A percentile compares a stretch with the other conserved stretches of the same genome.
Evolutionary conservation across 1,139 yeast genomes (phyloP).

Genomic region (Debaryomyces nepalensis): DNA sequence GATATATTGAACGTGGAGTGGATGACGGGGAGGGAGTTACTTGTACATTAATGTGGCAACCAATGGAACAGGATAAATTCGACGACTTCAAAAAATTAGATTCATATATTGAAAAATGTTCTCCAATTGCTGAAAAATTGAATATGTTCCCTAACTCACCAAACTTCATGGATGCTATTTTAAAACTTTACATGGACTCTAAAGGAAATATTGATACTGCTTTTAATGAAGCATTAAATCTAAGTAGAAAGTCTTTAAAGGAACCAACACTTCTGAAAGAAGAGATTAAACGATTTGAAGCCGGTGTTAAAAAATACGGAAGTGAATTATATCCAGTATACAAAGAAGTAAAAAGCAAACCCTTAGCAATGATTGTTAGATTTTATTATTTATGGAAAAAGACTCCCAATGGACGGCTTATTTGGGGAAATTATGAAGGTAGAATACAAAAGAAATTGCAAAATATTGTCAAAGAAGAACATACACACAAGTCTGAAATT

Average conservation of each 20-base stretch:
- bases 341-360: slow-evolving; percentile 69
- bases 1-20: slow-evolving; percentile 85
- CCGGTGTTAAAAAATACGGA: slow-evolving; percentile 74
- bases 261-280: slow-evolving; percentile 76
- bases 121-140: slow-evolving; percentile 58
- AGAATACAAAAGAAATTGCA: slow-evolving; percentile 60
- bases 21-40: slow-evolving; percentile 62
- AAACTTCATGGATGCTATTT: slow-evolving; percentile 77
- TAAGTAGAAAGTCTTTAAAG: slow-evolving; percentile 62
- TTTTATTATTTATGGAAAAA: slow-evolving; percentile 93
- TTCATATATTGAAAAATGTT: slow-evolving; percentile 57
- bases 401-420: slow-evolving; percentile 69
- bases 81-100: slow-evolving; percentile 49
- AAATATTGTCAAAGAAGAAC: slow-evolving; percentile 39
- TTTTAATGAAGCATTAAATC: slow-evolving; percentile 33
- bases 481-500: slow-evolving; percentile 22
- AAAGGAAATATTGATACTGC: slow-evolving; percentile 57
- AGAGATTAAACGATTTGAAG: slow-evolving; percentile 73
- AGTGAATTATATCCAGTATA: slow-evolving; percentile 79
- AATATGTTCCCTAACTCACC: slow-evolving; percentile 59
- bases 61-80: slow-evolving; percentile 37
- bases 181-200: slow-evolving; percentile 56
- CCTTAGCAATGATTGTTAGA: slow-evolving; percentile 77
- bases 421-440: slow-evolving; percentile 86
- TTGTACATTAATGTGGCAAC: slow-evolving; percentile 69